A percentile compares a stretch with the other conserved stretches of the same genome.
Conservation (phyloP, 2,329 filamentous ascomycete genomes). For the Epichloe coenophiala region DNA sequence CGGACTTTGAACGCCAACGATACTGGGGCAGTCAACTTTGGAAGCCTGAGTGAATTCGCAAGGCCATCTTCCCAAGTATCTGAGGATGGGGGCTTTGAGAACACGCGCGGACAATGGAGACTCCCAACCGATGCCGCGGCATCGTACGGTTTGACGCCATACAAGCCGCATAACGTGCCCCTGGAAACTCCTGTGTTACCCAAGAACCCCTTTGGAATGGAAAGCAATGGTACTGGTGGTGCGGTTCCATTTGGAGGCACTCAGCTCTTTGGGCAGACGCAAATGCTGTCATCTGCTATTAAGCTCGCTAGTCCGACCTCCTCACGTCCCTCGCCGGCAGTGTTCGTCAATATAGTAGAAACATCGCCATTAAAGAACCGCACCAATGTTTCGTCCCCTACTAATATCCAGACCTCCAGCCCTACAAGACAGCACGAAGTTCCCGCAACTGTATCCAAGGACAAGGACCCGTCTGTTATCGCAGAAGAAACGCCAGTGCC, state of each 20-base stretch:
- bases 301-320: constrained; percentile 40
- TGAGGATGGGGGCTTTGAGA: constrained; percentile 26
- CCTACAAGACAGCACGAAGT: constrained; percentile 21
- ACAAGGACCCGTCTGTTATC: constrained; percentile 6
- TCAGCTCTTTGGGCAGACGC: constrained; percentile 43
- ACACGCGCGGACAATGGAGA: constrained; percentile 26
- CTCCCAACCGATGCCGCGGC: constrained; percentile 18
- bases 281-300: constrained; percentile 36
- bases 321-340: constrained; percentile 40
- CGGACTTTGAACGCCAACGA: constrained; percentile 32
- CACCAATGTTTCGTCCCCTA: constrained; percentile 32
- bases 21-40: constrained; percentile 35
- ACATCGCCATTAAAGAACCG: constrained; percentile 38
- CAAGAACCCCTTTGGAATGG: constrained; percentile 33
- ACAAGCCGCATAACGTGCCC: constrained; percentile 12
- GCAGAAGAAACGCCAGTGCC: constrained; percentile 15
- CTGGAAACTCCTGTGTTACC: constrained; percentile 37
- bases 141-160: constrained; percentile 14
- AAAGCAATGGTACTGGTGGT: constrained; percentile 18
- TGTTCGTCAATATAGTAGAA: constrained; percentile 27
- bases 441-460: constrained; percentile 14
- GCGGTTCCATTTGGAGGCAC: constrained; percentile 25
- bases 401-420: constrained; percentile 27
- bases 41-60: constrained; percentile 20
- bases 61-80: constrained; percentile 28